These are phyloP conservation scores for Polyporus arcularius DNA, from an alignment of 768 basidiomycete genomes.

Conservation along the genomic window DNA sequence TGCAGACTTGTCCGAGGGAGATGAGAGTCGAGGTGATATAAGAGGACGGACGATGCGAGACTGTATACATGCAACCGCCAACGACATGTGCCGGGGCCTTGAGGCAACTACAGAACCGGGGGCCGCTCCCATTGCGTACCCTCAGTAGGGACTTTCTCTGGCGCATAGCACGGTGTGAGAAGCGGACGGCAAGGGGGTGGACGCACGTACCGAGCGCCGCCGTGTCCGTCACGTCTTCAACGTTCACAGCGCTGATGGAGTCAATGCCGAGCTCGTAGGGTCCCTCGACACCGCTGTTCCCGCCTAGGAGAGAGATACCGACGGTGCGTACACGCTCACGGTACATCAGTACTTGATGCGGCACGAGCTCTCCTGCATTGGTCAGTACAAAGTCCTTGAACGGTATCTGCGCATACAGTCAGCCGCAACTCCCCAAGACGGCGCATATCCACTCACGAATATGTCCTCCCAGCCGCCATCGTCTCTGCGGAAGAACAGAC, in stretches of 20 bases:
- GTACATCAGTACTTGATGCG: slow-evolving; percentile 74
- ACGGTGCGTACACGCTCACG: slow-evolving; percentile 75
- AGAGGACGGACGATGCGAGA: no score
- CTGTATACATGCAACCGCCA: background rate
- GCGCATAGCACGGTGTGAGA: background rate
- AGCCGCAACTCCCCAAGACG: background rate
- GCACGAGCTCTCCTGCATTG: slow-evolving; percentile 69
- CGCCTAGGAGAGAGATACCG: slow-evolving; percentile 86
- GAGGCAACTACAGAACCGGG: slow-evolving; percentile 16
- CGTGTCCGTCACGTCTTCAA: slow-evolving; percentile 52
- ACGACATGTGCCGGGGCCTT: background rate
- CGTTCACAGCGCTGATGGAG: slow-evolving; percentile 78
- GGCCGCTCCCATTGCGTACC: slow-evolving; percentile 31
- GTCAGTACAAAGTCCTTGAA: slow-evolving; percentile 75
- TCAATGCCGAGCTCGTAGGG: slow-evolving; percentile 83
- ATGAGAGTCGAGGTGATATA: background rate
- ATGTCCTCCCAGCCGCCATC: slow-evolving; percentile 81
- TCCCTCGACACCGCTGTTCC: slow-evolving; percentile 74
- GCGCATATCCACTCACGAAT: slow-evolving; percentile 51
- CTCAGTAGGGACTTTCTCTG: slow-evolving; percentile 25
- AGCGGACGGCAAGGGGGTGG: background rate
- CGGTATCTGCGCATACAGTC: slow-evolving; percentile 60
- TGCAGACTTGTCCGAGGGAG: background rate
- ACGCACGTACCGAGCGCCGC: slow-evolving; percentile 16
- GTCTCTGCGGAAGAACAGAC: slow-evolving; percentile 72